These are phyloP conservation scores for barley (Hordeum vulgare) DNA, from an alignment of 176 grass and related monocot species.

Conservation along the genomic window DNA sequence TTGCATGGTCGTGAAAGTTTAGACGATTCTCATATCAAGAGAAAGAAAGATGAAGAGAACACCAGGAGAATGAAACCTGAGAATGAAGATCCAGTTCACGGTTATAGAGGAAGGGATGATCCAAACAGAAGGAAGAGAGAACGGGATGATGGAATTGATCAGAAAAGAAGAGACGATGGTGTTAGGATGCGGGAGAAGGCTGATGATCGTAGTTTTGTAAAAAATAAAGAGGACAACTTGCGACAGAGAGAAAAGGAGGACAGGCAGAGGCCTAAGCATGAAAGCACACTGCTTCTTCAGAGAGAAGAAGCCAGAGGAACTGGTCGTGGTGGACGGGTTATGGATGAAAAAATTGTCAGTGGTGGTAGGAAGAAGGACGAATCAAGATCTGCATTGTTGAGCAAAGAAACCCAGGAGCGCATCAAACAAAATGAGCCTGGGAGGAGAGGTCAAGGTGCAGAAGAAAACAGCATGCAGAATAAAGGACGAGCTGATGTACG, in stretches of 20 bases:
- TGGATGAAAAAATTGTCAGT: conserved; percentile 45
- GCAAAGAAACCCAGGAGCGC: conserved; percentile 55
- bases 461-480: conserved; percentile 45
- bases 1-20: conserved; percentile 50
- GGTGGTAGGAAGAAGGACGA: conserved; percentile 56
- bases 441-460: conserved; percentile 50
- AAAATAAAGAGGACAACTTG: conserved; percentile 58
- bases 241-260: conserved; percentile 79
- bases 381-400: conserved; percentile 35
- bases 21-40: conserved; percentile 72
- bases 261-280: conserved; percentile 75
- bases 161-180: conserved; percentile 62
- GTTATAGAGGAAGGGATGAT: conserved; percentile 69
- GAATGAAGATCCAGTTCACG: conserved; percentile 46
- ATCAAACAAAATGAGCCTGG: conserved; percentile 37
- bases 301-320: conserved; percentile 77
- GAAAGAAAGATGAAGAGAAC: conserved; percentile 75
- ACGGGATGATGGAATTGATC: conserved; percentile 59
- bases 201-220: conserved; percentile 48
- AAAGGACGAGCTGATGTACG: conserved; percentile 56
- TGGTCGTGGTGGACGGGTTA: conserved; percentile 35
- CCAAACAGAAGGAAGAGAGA: conserved; percentile 71
- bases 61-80: conserved; percentile 66
- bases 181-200: conserved; percentile 55
- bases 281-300: conserved; percentile 37